Base-by-base conservation (phyloP, 768 basidiomycete species). In the Sporobolomyces roseus region DNA sequence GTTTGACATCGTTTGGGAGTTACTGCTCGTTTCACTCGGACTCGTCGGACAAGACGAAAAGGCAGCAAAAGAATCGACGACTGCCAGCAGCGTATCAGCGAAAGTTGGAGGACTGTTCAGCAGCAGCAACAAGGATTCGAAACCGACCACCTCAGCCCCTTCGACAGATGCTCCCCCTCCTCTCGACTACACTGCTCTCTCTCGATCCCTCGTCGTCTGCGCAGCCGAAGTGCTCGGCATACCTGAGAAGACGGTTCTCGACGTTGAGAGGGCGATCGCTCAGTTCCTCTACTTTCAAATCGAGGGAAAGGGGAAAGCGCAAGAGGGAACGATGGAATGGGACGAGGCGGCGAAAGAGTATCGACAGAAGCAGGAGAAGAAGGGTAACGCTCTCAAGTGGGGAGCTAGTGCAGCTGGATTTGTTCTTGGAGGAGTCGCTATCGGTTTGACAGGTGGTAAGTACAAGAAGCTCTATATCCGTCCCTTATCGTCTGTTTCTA, bases 401-500 rank as follows among this genome's bases (percentile, higher is more conserved):
- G 74, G 68, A 0, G 75, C 72, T 27, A 74, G 73, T 2, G 76
- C 73, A 1, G 72, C 73, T 0, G 76, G 76, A 0, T 74, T 77
- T 53, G 43, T 77, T 0, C 59, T 67, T 19, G 76, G 76, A 3
- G 74, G 73, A 0, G 70, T 75, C 0, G 68, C 70, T 8, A 71
- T 77, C 29, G 76, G 76, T 0, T 33, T 77, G 30, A 77, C 76
- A 0, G 76, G 73, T 33, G 69, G 68, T 73, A 30, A 30, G 64
- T 46, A 30, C 4, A 46, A 38, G 19, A 12, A n/a, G 25, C 17
- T 53, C 5, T 19, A 29, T 9, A 9, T 45, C 41, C 10, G 6
- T 30, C 50, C 25, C 7, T 52, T 4, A 29, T 25, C 38, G 17
- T 17, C 38, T 17, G 17, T 33, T n/a, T 32, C 30, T 33, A 12